Base-by-base conservation (phyloP, 1,139 yeast species). In the Taphrina wiesneri region DNA sequence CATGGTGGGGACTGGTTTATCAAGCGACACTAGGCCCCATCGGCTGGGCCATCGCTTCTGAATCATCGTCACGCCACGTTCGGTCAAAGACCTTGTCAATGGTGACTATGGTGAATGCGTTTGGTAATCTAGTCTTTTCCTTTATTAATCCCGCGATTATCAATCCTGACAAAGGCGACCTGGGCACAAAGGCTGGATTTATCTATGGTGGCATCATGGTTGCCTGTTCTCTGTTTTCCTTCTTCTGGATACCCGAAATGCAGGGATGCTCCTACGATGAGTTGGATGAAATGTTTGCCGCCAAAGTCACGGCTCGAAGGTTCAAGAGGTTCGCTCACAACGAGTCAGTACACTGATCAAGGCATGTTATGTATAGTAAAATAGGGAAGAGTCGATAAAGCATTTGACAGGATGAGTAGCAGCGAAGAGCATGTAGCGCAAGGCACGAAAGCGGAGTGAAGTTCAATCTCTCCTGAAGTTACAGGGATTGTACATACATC, bases 211-310 rank as follows among this genome's bases (percentile, higher is more conserved):
- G 83, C 82, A 83, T 75, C 79, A 84, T 80, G 67, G 69, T 72
- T 11, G 28, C 47, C 25, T 53, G 46, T 39, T 25, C 41, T 2
- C 45, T 39, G 32, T 39, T 53, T 36, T 9, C 47, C 4, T 53
- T 34, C 47, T 53, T 34, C 23, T 79, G 85, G 67, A 90, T 87
- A 74, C 97, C 97, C 0, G 97, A 91, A 75, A 91, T 97, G 0
- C 90, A 88, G 74, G 97, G 97, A 4, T 84, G 90, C 54, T 85
- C 88, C 49, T 80, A 91, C 68, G 97, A 91, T 75, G 96, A 91
- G 67, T 90, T 91, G 88, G 96, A 90, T 74, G 39, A 51, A 17
- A 26, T 51, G 39, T 30, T 51, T 17, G 36, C 39, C 2, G 23
- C 28, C 11, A 45, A 45, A 21, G n/a, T 45, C 28, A 19, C 13